Evolutionary conservation across 2,329 filamentous ascomycete species (phyloP), one percentile per base, ranked within the genome.

Genomic region (Alternaria incomplexa): DNA sequence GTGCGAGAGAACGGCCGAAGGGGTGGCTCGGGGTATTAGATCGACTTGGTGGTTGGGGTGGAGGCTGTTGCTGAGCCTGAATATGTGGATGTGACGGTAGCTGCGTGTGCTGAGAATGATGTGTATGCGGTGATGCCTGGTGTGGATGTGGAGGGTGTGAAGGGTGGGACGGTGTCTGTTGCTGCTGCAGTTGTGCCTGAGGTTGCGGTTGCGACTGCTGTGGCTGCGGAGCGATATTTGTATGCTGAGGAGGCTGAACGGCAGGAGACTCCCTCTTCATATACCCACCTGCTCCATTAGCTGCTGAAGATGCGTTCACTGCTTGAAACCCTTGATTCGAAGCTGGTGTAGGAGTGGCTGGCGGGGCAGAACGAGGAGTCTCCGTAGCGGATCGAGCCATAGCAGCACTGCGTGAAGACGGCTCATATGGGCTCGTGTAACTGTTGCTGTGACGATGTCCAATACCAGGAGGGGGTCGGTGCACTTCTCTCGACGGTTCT

Each of bases 351-450:
- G 64, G 58, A 8, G 58, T 62, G 10, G 66, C 56, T 4, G 66
- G 58, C 3, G 69, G 63, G 45, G 58, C 68, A 44, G 68, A 67
- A 7, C 66, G 66, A 22, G 66, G 55, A 22, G 66, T 53, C 11
- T 65, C 70, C 4, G 68, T 56, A 25, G 51, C 47, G 56, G 61
- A 63, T 47, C 67, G 68, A 32, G 61, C 54, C 13, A 56, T 44
- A 6, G 67, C 36, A 11, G 63, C 50, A 36, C 53, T 63, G 40
- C 66, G 67, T 12, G 73, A 65, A 22, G 71, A 67, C 11, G 72
- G 66, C 36, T 75, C 72, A 56, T 77, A 77, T 1, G 75, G 75
- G 44, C 75, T 77, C 4, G 72, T 73, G 40, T 78, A 78, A 22
- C 58, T 66, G 48, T 64, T 63, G n/a, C 58, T 62, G 36, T 72